A percentile compares a stretch with the other conserved stretches of the same genome.
phyloP scores from a whole-genome alignment of 2,329 filamentous ascomycete species.

The Neurospora sp. region DNA sequence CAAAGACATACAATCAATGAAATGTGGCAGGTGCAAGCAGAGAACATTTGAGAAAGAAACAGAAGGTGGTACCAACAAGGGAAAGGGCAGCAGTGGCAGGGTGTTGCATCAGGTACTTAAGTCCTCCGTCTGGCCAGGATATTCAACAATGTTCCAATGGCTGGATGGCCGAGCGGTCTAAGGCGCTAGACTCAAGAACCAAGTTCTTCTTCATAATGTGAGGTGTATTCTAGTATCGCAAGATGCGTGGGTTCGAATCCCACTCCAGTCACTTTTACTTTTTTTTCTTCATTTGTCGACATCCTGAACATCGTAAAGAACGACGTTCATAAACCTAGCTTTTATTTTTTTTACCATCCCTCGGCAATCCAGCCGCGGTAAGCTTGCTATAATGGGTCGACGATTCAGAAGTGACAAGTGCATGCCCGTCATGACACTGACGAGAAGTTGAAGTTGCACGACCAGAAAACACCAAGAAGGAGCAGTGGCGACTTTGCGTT shows the following conservation, averaged over 20 bases:
- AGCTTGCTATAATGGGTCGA: not conserved
- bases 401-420: not conserved
- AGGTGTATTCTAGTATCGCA: slow-evolving; percentile 1
- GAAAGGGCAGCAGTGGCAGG: not conserved
- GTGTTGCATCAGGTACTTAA: not conserved
- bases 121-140: rapidly evolving
- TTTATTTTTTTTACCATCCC: not conserved
- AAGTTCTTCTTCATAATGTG: not conserved
- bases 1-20: not conserved
- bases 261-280: slow-evolving; percentile 1
- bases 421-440: not conserved
- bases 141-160: not conserved
- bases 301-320: not conserved
- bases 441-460: not conserved
- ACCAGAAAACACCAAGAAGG: not conserved
- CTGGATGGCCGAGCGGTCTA: slow-evolving; percentile 4
- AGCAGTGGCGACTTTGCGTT: not conserved
- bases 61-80: not conserved
- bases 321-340: not conserved
- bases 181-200: slow-evolving; percentile 3
- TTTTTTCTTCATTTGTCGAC: not conserved
- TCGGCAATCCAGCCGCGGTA: not conserved
- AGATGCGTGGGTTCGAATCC: slow-evolving; percentile 5
- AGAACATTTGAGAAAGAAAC: not conserved
- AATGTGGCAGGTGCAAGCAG: not conserved